These are phyloP conservation scores for Dittrichia graveolens DNA, from an alignment of 129 eudicot genomes.

Conservation along the genomic window DNA sequence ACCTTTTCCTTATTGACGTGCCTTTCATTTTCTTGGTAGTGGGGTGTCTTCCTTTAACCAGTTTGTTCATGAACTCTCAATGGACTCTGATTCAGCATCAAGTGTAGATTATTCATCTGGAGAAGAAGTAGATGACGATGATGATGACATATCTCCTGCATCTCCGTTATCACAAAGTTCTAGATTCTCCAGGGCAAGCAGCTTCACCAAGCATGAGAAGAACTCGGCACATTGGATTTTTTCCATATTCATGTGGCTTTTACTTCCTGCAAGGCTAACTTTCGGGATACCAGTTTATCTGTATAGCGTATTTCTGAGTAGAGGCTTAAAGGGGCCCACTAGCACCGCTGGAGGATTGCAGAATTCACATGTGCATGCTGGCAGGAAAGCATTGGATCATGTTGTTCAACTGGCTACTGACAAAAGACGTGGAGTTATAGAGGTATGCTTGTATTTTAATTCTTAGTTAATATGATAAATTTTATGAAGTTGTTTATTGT, in stretches of 20 bases:
- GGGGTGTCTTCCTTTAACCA: slow-evolving; percentile 98
- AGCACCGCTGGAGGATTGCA: slow-evolving; percentile 30
- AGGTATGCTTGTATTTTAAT: slow-evolving; percentile 50
- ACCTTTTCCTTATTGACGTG: slow-evolving; percentile 15
- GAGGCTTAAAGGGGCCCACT: slow-evolving; percentile 41
- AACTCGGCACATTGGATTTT: slow-evolving; percentile 46
- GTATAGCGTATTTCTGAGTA: slow-evolving; percentile 36
- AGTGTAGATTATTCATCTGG: slow-evolving; percentile 83
- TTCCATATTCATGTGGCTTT: slow-evolving; percentile 56
- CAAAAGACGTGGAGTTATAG: slow-evolving; percentile 89
- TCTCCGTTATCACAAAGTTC: slow-evolving; percentile 83
- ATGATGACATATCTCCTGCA: slow-evolving; percentile 46
- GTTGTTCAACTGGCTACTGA: slow-evolving; percentile 84
- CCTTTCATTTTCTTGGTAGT: slow-evolving; percentile 42
- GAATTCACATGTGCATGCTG: slow-evolving; percentile 36
- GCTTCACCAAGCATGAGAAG: slow-evolving; percentile 48
- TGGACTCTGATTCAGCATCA: slow-evolving; percentile 81
- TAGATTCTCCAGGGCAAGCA: slow-evolving; percentile 67
- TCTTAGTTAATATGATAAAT: neutral
- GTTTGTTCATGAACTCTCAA: slow-evolving; percentile 78
- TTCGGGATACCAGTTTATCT: slow-evolving; percentile 56
- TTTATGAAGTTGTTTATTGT: neutral
- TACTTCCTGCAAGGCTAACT: slow-evolving; percentile 71
- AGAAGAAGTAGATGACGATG: slow-evolving; percentile 46
- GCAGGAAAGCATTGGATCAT: slow-evolving; percentile 64